phyloP scores from a whole-genome alignment of 2,329 filamentous ascomycete genomes.

The Dactylella cylindrospora region DNA sequence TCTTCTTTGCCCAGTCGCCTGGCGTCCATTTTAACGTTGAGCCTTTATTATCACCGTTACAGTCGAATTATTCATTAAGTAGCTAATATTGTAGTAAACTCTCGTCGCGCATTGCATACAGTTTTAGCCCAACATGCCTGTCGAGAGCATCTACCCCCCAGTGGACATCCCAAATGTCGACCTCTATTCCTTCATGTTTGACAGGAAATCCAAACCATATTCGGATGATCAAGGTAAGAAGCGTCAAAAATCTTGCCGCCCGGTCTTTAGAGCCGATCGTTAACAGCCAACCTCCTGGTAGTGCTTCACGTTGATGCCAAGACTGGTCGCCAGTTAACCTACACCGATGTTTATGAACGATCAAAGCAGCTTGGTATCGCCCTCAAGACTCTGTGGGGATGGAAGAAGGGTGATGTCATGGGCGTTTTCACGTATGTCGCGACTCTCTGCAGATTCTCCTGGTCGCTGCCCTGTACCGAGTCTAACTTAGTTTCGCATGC shows the following conservation, averaged over 20 bases:
- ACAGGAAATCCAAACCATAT: conserved; percentile 65
- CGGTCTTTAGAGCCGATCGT: too few species aligned
- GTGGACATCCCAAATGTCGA: conserved; percentile 73
- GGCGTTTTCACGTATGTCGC: conserved; percentile 65
- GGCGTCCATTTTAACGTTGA: background rate
- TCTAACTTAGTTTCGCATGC: background rate
- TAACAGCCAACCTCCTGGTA: conserved; percentile 52
- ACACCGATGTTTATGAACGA: conserved; percentile 64
- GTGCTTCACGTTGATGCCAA: conserved; percentile 77
- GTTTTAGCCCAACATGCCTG: conserved; percentile 69
- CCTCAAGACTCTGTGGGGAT: conserved; percentile 71
- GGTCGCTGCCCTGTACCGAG: background rate
- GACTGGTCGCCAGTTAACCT: conserved; percentile 70
- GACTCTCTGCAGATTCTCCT: background rate
- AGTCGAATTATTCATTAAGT: background rate
- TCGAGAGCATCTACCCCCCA: conserved; percentile 65
- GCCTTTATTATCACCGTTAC: background rate
- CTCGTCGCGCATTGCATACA: background rate
- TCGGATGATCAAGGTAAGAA: conserved; percentile 71
- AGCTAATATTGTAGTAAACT: background rate
- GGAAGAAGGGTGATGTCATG: conserved; percentile 80
- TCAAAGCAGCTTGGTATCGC: conserved; percentile 78
- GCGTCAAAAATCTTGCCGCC: background rate
- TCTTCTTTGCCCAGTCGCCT: background rate
- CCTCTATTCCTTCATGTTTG: conserved; percentile 77